Conservation (phyloP, 2,329 filamentous ascomycete species). For the Thielaviopsis ethacetica region DNA sequence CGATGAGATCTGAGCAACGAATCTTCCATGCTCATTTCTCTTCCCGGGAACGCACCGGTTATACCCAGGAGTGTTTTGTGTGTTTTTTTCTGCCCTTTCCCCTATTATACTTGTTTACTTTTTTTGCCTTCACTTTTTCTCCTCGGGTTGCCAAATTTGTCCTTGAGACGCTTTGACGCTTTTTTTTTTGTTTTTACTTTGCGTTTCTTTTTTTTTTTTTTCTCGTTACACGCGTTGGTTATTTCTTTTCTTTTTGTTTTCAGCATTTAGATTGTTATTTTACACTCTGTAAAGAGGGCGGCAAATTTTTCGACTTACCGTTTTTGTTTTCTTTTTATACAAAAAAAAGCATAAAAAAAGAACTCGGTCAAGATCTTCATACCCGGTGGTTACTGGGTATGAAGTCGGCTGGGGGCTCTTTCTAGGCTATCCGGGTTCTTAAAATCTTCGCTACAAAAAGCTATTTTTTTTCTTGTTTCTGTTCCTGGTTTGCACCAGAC, state of each 20-base stretch:
- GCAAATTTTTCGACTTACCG: conserved; percentile 4
- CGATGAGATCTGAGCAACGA: neutral
- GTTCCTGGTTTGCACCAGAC: too few relatives aligned
- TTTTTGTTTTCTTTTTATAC: neutral
- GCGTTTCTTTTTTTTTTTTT: neutral
- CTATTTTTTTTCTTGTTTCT: too few relatives aligned
- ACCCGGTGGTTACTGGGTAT: too few relatives aligned
- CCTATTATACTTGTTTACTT: neutral
- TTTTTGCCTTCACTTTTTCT: neutral
- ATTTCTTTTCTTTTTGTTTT: conserved; percentile 4
- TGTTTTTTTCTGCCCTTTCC: neutral
- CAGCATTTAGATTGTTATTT: conserved; percentile 5
- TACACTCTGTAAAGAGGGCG: conserved; percentile 10
- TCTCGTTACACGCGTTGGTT: neutral
- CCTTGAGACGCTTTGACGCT: neutral
- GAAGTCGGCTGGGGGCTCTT: too few relatives aligned
- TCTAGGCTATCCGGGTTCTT: too few relatives aligned
- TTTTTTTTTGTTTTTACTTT: neutral
- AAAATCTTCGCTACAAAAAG: too few relatives aligned
- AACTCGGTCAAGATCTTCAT: too few relatives aligned
- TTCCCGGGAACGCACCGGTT: conserved; percentile 4
- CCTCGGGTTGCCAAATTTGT: neutral
- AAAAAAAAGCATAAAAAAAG: neutral
- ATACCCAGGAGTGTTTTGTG: conserved; percentile 1
- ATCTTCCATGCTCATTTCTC: neutral